Conservation (phyloP, 2,329 filamentous ascomycete species). For the Nemania sp. region DNA sequence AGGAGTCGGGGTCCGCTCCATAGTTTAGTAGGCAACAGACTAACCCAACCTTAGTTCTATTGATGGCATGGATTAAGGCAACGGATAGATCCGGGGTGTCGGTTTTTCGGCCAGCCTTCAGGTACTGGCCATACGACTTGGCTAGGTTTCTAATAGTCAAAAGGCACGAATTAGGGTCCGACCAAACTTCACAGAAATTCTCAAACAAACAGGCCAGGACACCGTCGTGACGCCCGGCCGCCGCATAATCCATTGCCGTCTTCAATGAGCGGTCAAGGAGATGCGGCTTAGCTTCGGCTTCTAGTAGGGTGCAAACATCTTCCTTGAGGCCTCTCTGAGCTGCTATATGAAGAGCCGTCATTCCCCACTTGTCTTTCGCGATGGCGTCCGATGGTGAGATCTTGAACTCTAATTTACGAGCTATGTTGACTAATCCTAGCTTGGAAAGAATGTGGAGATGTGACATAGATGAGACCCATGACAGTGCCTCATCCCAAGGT, state of each 20-base stretch:
- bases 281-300: not conserved
- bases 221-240: not conserved
- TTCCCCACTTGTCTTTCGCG: not conserved
- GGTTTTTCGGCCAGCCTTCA: not conserved
- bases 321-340: not conserved
- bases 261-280: not conserved
- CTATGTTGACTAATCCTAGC: not conserved
- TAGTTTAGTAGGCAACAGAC: not conserved
- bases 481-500: not conserved
- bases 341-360: constrained; percentile 1
- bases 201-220: not conserved
- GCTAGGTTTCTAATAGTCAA: not conserved
- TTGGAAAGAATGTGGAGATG: not conserved
- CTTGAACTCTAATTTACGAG: not conserved
- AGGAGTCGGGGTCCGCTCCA: not conserved
- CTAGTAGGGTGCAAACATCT: not conserved
- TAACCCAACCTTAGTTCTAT: not conserved
- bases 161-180: not conserved
- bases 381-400: not conserved
- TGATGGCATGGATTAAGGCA: not conserved
- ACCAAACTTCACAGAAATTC: not conserved
- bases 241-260: not conserved
- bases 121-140: not conserved
- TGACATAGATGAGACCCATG: not conserved
- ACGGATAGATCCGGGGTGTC: not conserved